Percentiles rank a stretch among this genome's conserved stretches.
Conservation (phyloP, 768 basidiomycete species). For the Calocybe indica region DNA sequence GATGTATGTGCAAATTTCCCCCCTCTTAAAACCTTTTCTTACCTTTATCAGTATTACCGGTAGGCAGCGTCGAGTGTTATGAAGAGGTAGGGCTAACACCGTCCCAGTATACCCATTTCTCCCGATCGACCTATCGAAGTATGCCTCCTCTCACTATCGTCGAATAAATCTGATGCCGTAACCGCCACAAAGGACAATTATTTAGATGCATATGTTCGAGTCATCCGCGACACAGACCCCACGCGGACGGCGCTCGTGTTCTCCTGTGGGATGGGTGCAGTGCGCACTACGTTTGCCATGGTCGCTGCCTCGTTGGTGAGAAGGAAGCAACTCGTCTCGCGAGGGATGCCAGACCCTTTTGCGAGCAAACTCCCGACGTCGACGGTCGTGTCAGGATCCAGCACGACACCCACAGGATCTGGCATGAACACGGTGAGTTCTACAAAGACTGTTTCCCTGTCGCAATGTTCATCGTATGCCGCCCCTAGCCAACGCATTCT, state of each 20-base stretch:
- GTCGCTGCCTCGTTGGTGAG: slow-evolving; percentile 85
- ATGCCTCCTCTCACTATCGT: slow-evolving; percentile 8
- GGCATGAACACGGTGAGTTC: slow-evolving; percentile 43
- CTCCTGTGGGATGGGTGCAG: slow-evolving; percentile 95
- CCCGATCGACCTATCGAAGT: slow-evolving; percentile 90
- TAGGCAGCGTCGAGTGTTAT: slow-evolving; percentile 17
- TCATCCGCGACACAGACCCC: slow-evolving; percentile 79
- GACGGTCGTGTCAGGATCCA: slow-evolving; percentile 4
- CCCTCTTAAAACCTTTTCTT: not conserved
- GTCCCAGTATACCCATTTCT: slow-evolving; percentile 82
- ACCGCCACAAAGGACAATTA: slow-evolving; percentile 71
- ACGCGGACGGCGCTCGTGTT: slow-evolving; percentile 81
- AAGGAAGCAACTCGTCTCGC: slow-evolving; percentile 62
- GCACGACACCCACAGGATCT: slow-evolving; percentile 22
- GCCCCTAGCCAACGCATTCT: slow-evolving; percentile 16
- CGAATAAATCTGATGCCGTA: not conserved
- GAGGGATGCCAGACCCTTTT: slow-evolving; percentile 78
- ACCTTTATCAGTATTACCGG: slow-evolving; percentile 64
- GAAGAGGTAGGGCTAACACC: not conserved
- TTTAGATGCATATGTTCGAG: slow-evolving; percentile 84
- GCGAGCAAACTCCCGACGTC: slow-evolving; percentile 27
- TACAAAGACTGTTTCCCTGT: not conserved
- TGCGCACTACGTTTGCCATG: slow-evolving; percentile 97
- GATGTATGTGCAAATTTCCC: slow-evolving; percentile 45
- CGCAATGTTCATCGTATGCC: not conserved